Conservation (phyloP, 768 basidiomycete genomes). For the Hericium alpestre region DNA sequence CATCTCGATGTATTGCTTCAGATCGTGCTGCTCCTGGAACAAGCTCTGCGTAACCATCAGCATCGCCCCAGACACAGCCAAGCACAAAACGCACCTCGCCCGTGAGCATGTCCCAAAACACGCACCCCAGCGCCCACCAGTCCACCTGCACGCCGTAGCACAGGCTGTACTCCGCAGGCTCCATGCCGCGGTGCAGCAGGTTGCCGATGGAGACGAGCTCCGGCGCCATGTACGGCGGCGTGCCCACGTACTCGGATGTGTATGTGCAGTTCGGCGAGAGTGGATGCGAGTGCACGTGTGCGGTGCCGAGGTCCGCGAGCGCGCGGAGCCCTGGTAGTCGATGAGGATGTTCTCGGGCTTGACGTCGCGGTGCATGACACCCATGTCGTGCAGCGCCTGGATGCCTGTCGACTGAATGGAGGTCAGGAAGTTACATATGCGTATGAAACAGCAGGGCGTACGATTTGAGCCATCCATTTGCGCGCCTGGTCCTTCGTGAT, state of each 20-base stretch:
- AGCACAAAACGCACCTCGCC: neutral
- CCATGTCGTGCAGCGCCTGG: constrained; percentile 13
- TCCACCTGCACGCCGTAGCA: constrained; percentile 12
- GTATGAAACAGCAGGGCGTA: neutral
- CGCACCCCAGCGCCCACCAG: constrained; percentile 15
- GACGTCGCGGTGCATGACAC: constrained; percentile 14
- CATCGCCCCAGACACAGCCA: neutral
- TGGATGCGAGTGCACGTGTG: constrained; percentile 8
- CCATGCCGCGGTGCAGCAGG: constrained; percentile 7
- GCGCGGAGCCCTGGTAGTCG: constrained; percentile 10
- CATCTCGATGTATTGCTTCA: constrained; percentile 6
- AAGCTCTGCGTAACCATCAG: neutral
- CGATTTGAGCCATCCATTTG: constrained; percentile 13
- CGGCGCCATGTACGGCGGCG: constrained; percentile 10
- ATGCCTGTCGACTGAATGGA: constrained; percentile 8
- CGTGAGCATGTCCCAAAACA: constrained; percentile 11
- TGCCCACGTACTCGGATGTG: constrained; percentile 9
- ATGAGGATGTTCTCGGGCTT: constrained; percentile 15
- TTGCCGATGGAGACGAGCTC: constrained; percentile 7
- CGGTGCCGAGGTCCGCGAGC: constrained; percentile 12
- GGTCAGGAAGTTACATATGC: neutral
- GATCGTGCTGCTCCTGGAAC: constrained; percentile 9
- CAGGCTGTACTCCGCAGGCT: constrained; percentile 3
- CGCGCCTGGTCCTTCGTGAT: constrained; percentile 1
- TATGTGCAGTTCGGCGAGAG: constrained; percentile 9